phyloP scores from a whole-genome alignment of 495 filamentous ascomycete genomes.

The Copromyces sp. region DNA sequence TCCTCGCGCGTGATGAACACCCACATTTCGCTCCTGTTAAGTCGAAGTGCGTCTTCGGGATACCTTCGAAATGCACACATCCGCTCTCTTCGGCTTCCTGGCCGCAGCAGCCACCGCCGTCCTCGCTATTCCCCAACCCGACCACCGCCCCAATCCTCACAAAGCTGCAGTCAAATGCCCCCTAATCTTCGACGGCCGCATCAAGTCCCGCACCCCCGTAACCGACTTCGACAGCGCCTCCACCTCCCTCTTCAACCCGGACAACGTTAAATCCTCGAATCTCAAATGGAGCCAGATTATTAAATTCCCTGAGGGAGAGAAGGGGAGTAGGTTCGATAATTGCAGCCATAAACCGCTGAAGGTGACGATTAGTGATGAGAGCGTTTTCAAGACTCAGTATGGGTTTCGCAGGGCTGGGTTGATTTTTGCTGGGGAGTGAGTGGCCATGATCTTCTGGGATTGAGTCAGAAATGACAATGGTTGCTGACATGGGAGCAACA shows the following conservation, averaged over 20 bases:
- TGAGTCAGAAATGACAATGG: no score
- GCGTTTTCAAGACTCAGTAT: constrained; percentile 44
- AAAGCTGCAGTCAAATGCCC: constrained; percentile 29
- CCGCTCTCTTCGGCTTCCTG: background rate
- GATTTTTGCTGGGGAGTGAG: constrained; percentile 32
- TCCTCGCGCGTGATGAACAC: background rate
- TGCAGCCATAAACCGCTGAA: constrained; percentile 30
- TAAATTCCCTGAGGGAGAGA: constrained; percentile 25
- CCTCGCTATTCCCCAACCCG: background rate
- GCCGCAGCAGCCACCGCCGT: background rate
- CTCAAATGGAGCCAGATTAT: constrained; percentile 38
- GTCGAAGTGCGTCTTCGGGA: background rate
- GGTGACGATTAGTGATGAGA: constrained; percentile 40
- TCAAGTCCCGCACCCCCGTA: constrained; percentile 16
- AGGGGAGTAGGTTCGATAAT: constrained; percentile 33
- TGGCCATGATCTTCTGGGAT: background rate
- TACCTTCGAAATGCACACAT: background rate
- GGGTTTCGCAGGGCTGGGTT: constrained; percentile 48
- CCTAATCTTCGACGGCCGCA: constrained; percentile 35
- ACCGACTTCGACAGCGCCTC: constrained; percentile 34
- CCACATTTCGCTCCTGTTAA: background rate
- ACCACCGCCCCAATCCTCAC: constrained; percentile 1
- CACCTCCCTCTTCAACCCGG: constrained; percentile 35
- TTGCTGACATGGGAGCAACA: background rate
- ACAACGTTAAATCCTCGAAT: constrained; percentile 35